Percentiles rank a stretch among this genome's conserved stretches.
These are phyloP conservation scores for Nannochloropsis gaditana DNA, from an alignment of 108 stramenopile genomes.

Conservation along the genomic window DNA sequence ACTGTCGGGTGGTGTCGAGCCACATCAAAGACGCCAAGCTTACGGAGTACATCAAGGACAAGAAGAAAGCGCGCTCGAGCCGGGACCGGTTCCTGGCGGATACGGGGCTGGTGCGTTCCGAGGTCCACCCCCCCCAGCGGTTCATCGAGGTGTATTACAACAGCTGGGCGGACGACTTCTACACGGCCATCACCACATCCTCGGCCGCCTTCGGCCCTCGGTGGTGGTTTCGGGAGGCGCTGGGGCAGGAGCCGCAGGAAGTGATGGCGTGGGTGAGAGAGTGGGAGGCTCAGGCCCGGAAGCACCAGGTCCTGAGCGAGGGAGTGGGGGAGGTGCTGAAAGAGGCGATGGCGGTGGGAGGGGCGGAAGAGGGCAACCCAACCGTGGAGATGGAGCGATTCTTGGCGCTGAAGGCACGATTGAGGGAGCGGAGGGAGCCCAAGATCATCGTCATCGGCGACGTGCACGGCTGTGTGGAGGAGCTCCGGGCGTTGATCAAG, in stretches of 20 bases:
- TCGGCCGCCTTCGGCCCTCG: neutral
- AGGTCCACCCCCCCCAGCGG: neutral
- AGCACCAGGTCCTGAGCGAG: neutral
- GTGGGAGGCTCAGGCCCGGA: neutral
- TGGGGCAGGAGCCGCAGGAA: neutral
- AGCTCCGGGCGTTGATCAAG: conserved; percentile 73
- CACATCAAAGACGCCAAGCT: conserved; percentile 2
- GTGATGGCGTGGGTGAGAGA: neutral
- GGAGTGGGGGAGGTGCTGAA: neutral
- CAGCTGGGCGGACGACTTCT: conserved; percentile 11
- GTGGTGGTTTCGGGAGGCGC: neutral
- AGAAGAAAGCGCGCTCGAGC: conserved; percentile 13
- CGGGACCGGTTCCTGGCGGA: neutral
- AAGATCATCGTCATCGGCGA: conserved; percentile 65
- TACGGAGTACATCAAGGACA: conserved; percentile 3
- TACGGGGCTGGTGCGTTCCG: neutral
- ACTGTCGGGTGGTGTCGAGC: neutral
- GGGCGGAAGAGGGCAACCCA: neutral
- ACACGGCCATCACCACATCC: neutral
- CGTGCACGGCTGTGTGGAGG: conserved; percentile 89
- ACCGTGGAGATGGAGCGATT: neutral
- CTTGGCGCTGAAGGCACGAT: neutral
- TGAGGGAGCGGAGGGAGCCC: conserved; percentile 25
- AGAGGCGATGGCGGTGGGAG: neutral
- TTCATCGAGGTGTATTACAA: conserved; percentile 20